phyloP scores from a whole-genome alignment of 179 eudicot genomes.

The Spergularia azorica region DNA sequence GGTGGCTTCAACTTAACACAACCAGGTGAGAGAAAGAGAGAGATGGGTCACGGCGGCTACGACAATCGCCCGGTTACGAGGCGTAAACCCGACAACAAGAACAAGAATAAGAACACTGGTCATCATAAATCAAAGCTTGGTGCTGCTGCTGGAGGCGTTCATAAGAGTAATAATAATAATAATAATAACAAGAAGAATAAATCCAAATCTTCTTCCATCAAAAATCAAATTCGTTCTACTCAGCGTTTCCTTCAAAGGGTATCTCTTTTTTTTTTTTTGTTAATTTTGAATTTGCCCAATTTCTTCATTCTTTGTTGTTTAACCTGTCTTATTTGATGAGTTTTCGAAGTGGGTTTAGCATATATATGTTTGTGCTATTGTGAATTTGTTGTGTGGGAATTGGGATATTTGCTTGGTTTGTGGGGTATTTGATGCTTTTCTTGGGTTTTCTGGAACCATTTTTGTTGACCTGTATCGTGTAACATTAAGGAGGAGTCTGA shows the following conservation, averaged over 20 bases:
- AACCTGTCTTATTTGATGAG: background rate
- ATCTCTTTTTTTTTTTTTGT: background rate
- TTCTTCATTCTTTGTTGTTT: background rate
- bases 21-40: no score
- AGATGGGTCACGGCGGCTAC: conserved; percentile 53
- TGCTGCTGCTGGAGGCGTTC: conserved; percentile 36
- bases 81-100: conserved; percentile 35
- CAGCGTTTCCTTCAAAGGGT: conserved; percentile 88
- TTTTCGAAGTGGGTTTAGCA: background rate
- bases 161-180: background rate
- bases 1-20: no score
- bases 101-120: conserved; percentile 9
- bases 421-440: background rate
- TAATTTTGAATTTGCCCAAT: background rate
- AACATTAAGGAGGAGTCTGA: background rate
- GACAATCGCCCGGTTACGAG: conserved; percentile 53
- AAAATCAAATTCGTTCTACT: conserved; percentile 83
- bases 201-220: conserved; percentile 68
- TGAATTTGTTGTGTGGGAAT: background rate
- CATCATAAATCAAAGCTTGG: conserved; percentile 44
- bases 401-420: background rate
- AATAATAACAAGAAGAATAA: conserved; percentile 36
- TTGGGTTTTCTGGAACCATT: background rate
- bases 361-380: background rate
- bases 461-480: background rate